Conservation (phyloP, 169 alveolate genomes). For the Toxoplasma gondii region DNA sequence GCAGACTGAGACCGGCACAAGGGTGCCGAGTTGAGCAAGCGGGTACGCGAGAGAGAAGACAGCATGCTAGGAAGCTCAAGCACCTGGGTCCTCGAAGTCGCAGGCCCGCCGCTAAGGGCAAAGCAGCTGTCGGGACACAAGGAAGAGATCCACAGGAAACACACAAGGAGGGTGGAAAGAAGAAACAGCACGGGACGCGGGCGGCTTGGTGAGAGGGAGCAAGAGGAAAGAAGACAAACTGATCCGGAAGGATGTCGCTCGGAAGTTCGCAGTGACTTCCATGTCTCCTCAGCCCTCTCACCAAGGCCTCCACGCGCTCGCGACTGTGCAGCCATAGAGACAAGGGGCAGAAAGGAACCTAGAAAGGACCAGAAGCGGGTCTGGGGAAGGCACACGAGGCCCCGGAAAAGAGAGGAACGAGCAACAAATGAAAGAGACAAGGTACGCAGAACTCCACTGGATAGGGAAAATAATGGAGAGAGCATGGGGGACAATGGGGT, state of each 20-base stretch:
- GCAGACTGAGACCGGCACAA: neutral
- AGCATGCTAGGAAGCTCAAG: neutral
- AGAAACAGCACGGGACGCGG: neutral
- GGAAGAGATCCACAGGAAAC: neutral
- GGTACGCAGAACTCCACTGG: too few relatives aligned
- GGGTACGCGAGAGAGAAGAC: neutral
- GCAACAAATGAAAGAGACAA: too few relatives aligned
- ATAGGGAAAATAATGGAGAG: too few relatives aligned
- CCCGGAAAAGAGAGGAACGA: too few relatives aligned
- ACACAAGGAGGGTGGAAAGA: neutral
- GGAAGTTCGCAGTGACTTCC: neutral
- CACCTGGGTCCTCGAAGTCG: neutral
- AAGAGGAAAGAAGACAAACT: neutral
- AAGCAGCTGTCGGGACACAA: neutral
- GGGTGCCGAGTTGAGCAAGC: neutral
- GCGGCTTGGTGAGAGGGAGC: neutral
- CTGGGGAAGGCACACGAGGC: neutral
- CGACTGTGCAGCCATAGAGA: neutral
- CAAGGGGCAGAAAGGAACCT: neutral
- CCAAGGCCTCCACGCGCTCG: neutral
- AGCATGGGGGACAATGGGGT: too few relatives aligned
- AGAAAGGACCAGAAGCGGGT: neutral
- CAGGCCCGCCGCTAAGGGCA: neutral
- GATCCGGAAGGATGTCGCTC: neutral
- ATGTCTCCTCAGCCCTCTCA: neutral